Percentiles rank a stretch among this genome's conserved stretches.
These are phyloP conservation scores for Royoungia palumana DNA, from an alignment of 768 basidiomycete species.

Conservation along the genomic window DNA sequence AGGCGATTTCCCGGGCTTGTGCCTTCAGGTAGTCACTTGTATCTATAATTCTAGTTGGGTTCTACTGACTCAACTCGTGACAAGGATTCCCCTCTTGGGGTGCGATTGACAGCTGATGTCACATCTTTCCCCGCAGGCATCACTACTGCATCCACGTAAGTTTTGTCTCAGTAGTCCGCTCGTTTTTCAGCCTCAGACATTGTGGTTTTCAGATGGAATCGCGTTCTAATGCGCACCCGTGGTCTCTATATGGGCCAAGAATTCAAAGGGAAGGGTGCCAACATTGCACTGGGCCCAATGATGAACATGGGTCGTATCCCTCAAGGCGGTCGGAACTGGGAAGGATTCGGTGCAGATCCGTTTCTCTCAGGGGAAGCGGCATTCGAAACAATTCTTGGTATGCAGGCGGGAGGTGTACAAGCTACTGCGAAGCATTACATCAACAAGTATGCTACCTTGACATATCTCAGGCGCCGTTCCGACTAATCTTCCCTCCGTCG, in stretches of 20 bases:
- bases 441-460: conserved; percentile 50
- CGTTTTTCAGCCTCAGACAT: not conserved
- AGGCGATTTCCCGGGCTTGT: conserved; percentile 60
- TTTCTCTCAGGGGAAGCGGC: conserved; percentile 74
- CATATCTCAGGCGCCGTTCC: not conserved
- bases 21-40: conserved; percentile 51
- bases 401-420: conserved; percentile 80
- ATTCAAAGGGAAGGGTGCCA: conserved; percentile 78
- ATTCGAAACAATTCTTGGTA: conserved; percentile 76
- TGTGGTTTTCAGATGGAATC: conserved; percentile 55
- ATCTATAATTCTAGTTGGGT: not conserved
- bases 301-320: conserved; percentile 87
- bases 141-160: conserved; percentile 77
- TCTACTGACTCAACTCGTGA: not conserved
- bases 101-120: conserved; percentile 69
- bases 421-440: conserved; percentile 85
- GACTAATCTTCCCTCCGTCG: not conserved
- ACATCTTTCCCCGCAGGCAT: conserved; percentile 82
- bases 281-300: conserved; percentile 77
- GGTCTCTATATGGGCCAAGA: conserved; percentile 83
- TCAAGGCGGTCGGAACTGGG: conserved; percentile 87
- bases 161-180: not conserved
- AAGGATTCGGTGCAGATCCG: conserved; percentile 90
- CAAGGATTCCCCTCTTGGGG: conserved; percentile 72
- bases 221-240: conserved; percentile 69